Percentiles rank a stretch among this genome's conserved stretches.
Evolutionary conservation across 108 stramenopile species (phyloP).

Genomic region (Pseudonitzschia multiseries): DNA sequence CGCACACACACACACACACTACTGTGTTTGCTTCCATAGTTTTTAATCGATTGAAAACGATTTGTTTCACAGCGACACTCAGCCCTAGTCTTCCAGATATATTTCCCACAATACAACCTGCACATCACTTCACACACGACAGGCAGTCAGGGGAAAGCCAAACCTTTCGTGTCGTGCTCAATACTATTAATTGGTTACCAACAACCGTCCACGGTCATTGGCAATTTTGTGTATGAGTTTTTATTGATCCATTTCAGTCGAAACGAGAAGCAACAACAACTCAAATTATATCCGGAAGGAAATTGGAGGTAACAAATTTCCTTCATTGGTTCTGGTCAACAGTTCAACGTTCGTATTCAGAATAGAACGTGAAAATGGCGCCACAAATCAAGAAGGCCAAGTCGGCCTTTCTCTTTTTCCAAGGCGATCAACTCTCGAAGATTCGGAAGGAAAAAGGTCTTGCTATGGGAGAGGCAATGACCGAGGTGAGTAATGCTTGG

Average conservation of each 20-base stretch:
- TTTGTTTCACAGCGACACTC: too few relatives aligned
- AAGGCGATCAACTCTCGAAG: conserved; percentile 57
- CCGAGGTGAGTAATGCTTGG: conserved; percentile 40
- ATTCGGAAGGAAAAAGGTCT: conserved; percentile 63
- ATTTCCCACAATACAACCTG: too few relatives aligned
- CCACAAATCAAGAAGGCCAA: conserved; percentile 65
- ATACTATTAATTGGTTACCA: too few relatives aligned
- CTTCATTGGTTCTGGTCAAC: too few relatives aligned
- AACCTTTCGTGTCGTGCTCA: too few relatives aligned
- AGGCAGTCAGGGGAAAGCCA: too few relatives aligned
- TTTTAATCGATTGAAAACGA: not conserved
- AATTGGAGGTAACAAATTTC: too few relatives aligned
- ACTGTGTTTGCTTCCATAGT: not conserved
- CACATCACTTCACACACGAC: too few relatives aligned
- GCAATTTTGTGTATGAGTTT: too few relatives aligned
- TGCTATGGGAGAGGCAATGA: conserved; percentile 86
- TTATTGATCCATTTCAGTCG: not conserved
- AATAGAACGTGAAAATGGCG: conserved; percentile 21
- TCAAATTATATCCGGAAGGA: too few relatives aligned
- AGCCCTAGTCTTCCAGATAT: too few relatives aligned
- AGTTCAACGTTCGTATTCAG: not conserved
- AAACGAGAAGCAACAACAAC: not conserved
- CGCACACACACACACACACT: not conserved
- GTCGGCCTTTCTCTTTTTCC: conserved; percentile 84
- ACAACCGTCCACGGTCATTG: too few relatives aligned